Evolutionary conservation across 257 asterid genomes (phyloP).

Genomic region (Rubia yunnanensis): DNA sequence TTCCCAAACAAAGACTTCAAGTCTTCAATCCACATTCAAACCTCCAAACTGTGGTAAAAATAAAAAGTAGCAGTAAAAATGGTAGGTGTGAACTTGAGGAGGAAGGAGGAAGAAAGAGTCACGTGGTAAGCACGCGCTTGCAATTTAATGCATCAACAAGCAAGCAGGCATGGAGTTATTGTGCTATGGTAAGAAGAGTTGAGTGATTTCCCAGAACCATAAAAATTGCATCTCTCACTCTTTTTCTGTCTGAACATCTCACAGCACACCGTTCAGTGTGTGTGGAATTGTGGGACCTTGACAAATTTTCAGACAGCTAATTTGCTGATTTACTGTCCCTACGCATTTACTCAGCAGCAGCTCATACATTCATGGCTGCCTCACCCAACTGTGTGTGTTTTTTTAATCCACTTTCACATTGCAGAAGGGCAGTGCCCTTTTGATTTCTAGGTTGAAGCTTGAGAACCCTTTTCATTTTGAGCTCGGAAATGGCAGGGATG

Average conservation of each 20-base stretch:
- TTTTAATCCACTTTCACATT: conserved; percentile 15
- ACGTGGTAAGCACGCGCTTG: conserved; percentile 44
- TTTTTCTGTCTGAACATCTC: background rate
- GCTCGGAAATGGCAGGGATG: conserved; percentile 34
- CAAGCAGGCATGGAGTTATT: background rate
- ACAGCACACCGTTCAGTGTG: background rate
- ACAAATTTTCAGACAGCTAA: conserved; percentile 39
- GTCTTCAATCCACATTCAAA: background rate
- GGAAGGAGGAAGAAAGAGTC: conserved; percentile 10
- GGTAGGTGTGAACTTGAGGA: background rate
- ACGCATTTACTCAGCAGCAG: conserved; percentile 29
- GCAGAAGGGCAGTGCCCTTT: background rate
- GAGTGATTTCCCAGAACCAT: conserved; percentile 12
- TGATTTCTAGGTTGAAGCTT: conserved; percentile 3
- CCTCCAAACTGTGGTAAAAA: conserved; percentile 2
- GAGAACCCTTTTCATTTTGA: conserved; percentile 1
- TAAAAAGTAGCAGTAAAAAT: background rate
- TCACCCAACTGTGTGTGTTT: conserved; percentile 9
- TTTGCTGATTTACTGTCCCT: conserved; percentile 60
- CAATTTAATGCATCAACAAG: conserved; percentile 38
- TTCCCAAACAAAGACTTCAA: background rate
- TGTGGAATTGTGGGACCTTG: conserved; percentile 38
- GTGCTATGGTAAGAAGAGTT: background rate
- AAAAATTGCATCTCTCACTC: conserved; percentile 8
- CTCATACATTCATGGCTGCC: conserved; percentile 84